phyloP scores from a whole-genome alignment of 2,329 filamentous ascomycete genomes.

The Colletotrichum phormii region DNA sequence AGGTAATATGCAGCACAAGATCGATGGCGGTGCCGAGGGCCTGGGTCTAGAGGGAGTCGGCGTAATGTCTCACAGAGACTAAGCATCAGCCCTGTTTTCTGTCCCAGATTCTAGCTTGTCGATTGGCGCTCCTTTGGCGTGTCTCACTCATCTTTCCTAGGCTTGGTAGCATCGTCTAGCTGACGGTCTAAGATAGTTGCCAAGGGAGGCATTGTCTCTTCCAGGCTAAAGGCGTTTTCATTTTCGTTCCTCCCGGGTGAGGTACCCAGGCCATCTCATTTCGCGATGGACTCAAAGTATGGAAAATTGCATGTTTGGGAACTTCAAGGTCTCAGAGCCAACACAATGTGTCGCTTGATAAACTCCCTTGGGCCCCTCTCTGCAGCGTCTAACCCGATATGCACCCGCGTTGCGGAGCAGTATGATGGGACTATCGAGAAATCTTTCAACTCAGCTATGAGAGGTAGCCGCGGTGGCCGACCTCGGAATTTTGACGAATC shows the following conservation, averaged over 20 bases:
- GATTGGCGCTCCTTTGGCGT: constrained; percentile 25
- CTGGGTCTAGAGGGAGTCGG: constrained; percentile 14
- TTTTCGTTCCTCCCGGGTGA: not conserved
- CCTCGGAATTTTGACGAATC: not conserved
- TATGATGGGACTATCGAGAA: not conserved
- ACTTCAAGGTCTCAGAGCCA: not conserved
- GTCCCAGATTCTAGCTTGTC: constrained; percentile 1
- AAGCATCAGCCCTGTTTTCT: constrained; percentile 29
- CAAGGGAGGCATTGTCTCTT: not conserved
- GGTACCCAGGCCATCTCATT: not conserved
- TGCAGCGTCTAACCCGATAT: not conserved
- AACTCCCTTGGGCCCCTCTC: not conserved
- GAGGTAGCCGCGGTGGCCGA: not conserved
- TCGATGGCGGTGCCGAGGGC: constrained; percentile 22
- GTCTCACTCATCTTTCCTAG: constrained; percentile 18
- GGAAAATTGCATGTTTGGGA: not conserved
- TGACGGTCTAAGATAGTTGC: not conserved
- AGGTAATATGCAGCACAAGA: constrained; percentile 19
- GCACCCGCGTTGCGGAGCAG: not conserved
- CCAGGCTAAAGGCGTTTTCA: not conserved
- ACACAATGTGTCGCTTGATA: not conserved
- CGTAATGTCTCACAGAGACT: constrained; percentile 1
- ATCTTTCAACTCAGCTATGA: not conserved
- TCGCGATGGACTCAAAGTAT: not conserved
- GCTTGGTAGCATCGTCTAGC: not conserved